These are phyloP conservation scores for Gossypium gossypioides DNA, from an alignment of 441 rosid genomes.

Conservation along the genomic window DNA sequence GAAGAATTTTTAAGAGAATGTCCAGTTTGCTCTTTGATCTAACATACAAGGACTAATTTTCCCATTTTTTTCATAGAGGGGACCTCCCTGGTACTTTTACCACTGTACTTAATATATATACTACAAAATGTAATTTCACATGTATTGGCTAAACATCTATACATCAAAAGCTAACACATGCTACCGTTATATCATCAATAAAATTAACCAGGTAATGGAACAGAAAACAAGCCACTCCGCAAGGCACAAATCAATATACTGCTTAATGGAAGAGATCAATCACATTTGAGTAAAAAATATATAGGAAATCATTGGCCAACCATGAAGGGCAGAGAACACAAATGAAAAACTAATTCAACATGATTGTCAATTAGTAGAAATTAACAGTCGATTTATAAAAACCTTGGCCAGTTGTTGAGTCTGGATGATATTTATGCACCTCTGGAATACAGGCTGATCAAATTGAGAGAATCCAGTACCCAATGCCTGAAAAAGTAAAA, in stretches of 20 bases:
- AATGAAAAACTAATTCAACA: background rate
- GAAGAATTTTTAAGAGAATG: background rate
- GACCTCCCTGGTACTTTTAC: background rate
- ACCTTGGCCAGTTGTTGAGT: conserved; percentile 78
- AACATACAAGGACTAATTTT: background rate
- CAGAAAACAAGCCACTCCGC: background rate
- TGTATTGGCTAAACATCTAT: conserved; percentile 3
- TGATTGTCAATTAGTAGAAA: background rate
- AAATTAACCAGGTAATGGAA: background rate
- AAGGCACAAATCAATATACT: background rate
- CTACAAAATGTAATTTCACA: background rate
- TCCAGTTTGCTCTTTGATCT: background rate
- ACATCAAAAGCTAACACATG: background rate
- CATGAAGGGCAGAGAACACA: background rate
- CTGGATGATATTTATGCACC: conserved; percentile 80
- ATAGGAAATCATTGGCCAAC: background rate
- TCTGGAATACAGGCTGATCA: conserved; percentile 89
- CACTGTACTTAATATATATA: background rate
- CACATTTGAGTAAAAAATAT: background rate
- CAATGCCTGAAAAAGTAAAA: conserved; percentile 62
- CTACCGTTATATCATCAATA: background rate
- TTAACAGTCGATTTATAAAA: conserved; percentile 19
- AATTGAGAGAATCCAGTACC: conserved; percentile 84
- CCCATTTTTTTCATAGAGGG: background rate
- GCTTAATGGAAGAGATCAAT: background rate